A percentile compares a stretch with the other conserved stretches of the same genome.
Evolutionary conservation across 805 yeast genomes (phyloP).

Genomic region (Wickerhamiella spandovensis): DNA sequence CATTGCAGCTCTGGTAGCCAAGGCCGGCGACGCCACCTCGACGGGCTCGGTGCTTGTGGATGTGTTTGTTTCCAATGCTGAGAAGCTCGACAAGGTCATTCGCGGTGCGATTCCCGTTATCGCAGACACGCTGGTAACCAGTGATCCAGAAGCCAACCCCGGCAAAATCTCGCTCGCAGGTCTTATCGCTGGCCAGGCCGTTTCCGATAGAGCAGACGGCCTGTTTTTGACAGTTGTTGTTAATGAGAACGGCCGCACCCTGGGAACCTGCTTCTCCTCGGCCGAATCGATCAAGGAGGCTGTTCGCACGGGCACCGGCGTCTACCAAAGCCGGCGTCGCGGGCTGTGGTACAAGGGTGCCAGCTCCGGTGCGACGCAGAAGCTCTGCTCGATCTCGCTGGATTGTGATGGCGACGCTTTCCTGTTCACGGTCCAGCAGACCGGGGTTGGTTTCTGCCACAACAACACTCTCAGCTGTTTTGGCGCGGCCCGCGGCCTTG

Average conservation of each 20-base stretch:
- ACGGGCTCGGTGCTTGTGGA: conserved; percentile 14
- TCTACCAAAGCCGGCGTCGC: conserved; percentile 78
- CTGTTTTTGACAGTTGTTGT: conserved; percentile 74
- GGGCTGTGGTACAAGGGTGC: conserved; percentile 95
- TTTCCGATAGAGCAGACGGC: conserved; percentile 69
- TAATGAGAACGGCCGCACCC: conserved; percentile 50
- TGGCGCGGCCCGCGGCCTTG: conserved; percentile 53
- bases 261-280: conserved; percentile 89
- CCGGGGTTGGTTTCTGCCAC: conserved; percentile 89
- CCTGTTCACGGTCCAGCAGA: conserved; percentile 73
- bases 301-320: conserved; percentile 69
- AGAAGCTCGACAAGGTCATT: conserved; percentile 6
- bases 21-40: conserved; percentile 8
- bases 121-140: conserved; percentile 9
- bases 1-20: conserved; percentile 7
- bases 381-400: conserved; percentile 45
- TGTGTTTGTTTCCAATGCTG: conserved; percentile 11
- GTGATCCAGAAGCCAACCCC: conserved; percentile 9
- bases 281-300: conserved; percentile 70
- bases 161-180: conserved; percentile 9
- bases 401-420: conserved; percentile 93
- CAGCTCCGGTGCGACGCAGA: conserved; percentile 92
- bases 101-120: conserved; percentile 15
- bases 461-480: conserved; percentile 71
- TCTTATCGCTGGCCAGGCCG: conserved; percentile 7